phyloP scores from a whole-genome alignment of 768 basidiomycete species.

The Roridomyces roridus region DNA sequence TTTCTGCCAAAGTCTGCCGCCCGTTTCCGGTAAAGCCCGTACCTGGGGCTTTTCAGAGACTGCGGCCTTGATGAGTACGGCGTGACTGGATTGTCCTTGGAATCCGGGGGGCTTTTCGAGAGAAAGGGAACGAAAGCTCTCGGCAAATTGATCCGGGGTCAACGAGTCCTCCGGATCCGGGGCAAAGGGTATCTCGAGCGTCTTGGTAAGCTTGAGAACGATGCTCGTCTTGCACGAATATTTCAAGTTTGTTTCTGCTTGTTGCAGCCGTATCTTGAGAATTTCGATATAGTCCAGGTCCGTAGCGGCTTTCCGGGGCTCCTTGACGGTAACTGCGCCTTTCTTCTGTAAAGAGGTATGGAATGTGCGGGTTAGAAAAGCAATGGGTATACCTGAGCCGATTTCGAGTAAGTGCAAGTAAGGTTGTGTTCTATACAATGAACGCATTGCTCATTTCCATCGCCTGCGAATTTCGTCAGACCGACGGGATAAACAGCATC shows the following conservation, averaged over 20 bases:
- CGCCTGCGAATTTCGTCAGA: background rate
- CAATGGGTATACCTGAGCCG: too few species aligned
- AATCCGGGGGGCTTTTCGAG: slow-evolving; percentile 1
- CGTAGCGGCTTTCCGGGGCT: too few species aligned
- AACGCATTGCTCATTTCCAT: too few species aligned
- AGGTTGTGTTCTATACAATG: too few species aligned
- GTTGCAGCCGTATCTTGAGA: background rate
- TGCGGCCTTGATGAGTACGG: background rate
- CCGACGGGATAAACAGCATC: background rate
- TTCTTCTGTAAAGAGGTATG: too few species aligned
- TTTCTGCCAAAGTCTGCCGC: too few species aligned
- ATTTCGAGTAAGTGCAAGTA: too few species aligned
- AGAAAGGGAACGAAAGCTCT: slow-evolving; percentile 1
- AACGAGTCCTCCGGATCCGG: background rate
- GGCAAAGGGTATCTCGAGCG: background rate
- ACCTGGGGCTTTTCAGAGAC: too few species aligned
- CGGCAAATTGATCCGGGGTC: background rate
- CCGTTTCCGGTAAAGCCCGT: too few species aligned
- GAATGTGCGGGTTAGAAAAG: too few species aligned
- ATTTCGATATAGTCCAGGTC: background rate
- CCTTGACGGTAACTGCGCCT: background rate
- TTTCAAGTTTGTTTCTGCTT: background rate
- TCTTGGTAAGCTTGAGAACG: background rate
- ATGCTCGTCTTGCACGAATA: background rate
- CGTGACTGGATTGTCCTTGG: background rate